Base-by-base conservation (phyloP, 2,329 filamentous ascomycete species). In the Xylaria hypoxylon region DNA sequence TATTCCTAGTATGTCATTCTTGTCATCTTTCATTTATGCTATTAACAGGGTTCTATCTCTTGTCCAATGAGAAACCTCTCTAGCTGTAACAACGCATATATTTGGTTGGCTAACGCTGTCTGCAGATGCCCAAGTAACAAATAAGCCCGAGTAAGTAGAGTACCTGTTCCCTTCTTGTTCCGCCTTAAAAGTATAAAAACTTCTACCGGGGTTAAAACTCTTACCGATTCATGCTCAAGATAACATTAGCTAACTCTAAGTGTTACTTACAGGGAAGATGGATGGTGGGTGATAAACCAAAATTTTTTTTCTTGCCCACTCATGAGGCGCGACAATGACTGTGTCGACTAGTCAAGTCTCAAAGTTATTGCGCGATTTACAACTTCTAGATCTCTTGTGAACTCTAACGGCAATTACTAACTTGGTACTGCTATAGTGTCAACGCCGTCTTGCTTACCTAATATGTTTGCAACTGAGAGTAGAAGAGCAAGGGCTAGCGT, bases 81-180 rank as follows among this genome's bases (percentile, higher is more conserved):
- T 42, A 2, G 11, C 31, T 2, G 17, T 5, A 6, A 44, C 15
- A 24, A 0, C 28, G 28, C 10, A 22, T 26, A 31, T 10, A 3
- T 48, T 71, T 2, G 8, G 11, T 11, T 35, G 7, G 19, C 65
- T 67, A 55, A 68, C 58, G 33, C 17, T 7, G 2, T 55, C 19
- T 13, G 17, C 28, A 68, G 65, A 74, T 66, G 74, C 72, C 15
- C 73, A 78, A 68, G 73, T 80, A 35, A 81, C 78, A 5, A 86
- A 85, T 75, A 83, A 82, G 71, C 81, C 81, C 2, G 82, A 85
- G 35, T 38, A 38, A 38, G 35, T 38, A 15, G 35, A 38, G 2
- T 38, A 15, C 10, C 35, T 5, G 5, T 38, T 2, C 13, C 11
- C 33, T 38, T 38, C 5, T 38, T 38, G 13, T 38, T 38, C 5